A percentile compares a stretch with the other conserved stretches of the same genome.
These are phyloP conservation scores for Lyophyllum shimeji DNA, from an alignment of 768 basidiomycete species.

Conservation along the genomic window DNA sequence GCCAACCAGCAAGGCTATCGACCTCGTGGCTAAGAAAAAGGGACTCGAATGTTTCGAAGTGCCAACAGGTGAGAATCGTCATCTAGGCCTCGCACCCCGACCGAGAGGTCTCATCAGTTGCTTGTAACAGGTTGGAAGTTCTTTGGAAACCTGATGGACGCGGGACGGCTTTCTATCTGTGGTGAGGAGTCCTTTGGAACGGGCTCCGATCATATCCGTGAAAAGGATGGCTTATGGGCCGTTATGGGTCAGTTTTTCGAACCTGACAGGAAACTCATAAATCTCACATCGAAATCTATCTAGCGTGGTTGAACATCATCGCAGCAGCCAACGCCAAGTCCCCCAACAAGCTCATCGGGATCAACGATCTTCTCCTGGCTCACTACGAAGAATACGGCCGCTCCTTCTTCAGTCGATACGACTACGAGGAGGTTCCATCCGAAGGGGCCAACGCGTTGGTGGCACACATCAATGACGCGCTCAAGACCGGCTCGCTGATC, in stretches of 20 bases:
- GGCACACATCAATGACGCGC: slow-evolving; percentile 67
- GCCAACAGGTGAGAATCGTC: slow-evolving; percentile 73
- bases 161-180: slow-evolving; percentile 95
- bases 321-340: slow-evolving; percentile 82
- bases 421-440: slow-evolving; percentile 96
- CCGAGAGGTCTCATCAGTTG: neutral
- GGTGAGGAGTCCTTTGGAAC: slow-evolving; percentile 99
- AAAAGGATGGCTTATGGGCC: slow-evolving; percentile 99
- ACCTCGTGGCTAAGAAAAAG: slow-evolving; percentile 93
- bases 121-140: slow-evolving; percentile 90
- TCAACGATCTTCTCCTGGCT: slow-evolving; percentile 85
- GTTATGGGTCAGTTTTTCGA: slow-evolving; percentile 62
- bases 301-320: slow-evolving; percentile 97
- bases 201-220: slow-evolving; percentile 99
- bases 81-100: neutral
- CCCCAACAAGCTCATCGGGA: slow-evolving; percentile 75
- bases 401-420: slow-evolving; percentile 98
- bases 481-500: slow-evolving; percentile 67
- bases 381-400: slow-evolving; percentile 95
- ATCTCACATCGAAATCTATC: neutral
- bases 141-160: slow-evolving; percentile 99
- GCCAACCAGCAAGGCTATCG: slow-evolving; percentile 97
- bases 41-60: slow-evolving; percentile 93
- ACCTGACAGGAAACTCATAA: neutral
- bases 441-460: slow-evolving; percentile 89